These are phyloP conservation scores for Tricholoma matsutake DNA, from an alignment of 768 basidiomycete genomes.

Conservation along the genomic window DNA sequence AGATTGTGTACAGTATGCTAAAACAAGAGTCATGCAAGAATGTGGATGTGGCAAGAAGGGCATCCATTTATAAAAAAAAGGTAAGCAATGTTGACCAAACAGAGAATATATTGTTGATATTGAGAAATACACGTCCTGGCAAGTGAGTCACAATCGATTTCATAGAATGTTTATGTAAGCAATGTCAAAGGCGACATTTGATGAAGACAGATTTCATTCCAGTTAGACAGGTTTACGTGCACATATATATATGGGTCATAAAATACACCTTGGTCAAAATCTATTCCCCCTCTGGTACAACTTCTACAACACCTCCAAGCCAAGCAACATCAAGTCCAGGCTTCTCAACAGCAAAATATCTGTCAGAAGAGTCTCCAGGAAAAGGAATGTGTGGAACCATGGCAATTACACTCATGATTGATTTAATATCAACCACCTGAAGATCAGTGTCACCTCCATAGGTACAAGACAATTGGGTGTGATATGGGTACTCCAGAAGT, in stretches of 20 bases:
- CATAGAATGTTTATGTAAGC: not conserved
- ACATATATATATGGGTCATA: not conserved
- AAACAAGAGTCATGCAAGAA: not conserved
- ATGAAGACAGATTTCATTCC: not conserved
- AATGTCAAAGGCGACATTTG: not conserved
- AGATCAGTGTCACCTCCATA: not conserved
- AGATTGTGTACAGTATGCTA: not conserved
- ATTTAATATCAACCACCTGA: conserved; percentile 1
- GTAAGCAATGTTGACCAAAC: not conserved
- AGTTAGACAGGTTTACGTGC: not conserved
- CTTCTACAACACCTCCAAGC: not conserved
- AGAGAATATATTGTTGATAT: not conserved
- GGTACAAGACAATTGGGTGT: not conserved
- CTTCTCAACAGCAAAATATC: conserved; percentile 1
- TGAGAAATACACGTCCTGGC: too few relatives aligned
- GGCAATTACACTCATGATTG: conserved; percentile 5
- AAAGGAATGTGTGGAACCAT: conserved; percentile 7
- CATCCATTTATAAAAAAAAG: not conserved
- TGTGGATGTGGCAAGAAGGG: not conserved
- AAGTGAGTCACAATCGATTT: not conserved
- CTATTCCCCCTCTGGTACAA: not conserved
- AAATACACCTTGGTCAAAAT: not conserved
- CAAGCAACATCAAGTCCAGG: conserved; percentile 1
- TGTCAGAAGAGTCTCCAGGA: not conserved
- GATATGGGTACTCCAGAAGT: not conserved